These are phyloP conservation scores for Apiotrichum domesticum DNA, from an alignment of 1,284 basidiomycete genomes.

Conservation along the genomic window DNA sequence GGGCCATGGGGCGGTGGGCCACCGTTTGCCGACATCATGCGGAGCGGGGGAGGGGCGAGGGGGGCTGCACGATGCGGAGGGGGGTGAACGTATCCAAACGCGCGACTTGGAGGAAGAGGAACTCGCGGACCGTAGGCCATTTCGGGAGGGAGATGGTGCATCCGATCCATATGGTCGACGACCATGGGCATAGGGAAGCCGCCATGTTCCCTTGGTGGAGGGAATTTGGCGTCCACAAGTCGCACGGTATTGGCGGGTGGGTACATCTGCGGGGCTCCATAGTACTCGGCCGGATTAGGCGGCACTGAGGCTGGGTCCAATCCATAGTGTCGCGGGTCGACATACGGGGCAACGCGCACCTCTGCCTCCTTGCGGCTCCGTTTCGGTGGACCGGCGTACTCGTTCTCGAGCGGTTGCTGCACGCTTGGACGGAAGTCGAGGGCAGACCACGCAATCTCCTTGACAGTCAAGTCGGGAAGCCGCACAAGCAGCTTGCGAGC, in stretches of 20 bases:
- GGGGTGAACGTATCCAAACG: background rate
- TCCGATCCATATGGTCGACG: background rate
- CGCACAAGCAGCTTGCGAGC: conserved; percentile 61
- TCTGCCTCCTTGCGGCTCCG: conserved; percentile 11
- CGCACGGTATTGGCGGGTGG: background rate
- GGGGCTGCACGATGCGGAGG: background rate
- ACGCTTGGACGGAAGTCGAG: conserved; percentile 11
- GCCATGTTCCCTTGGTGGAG: background rate
- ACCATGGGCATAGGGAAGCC: background rate
- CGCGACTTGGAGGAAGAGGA: background rate
- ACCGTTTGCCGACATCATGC: background rate
- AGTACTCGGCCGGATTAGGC: background rate
- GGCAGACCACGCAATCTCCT: conserved; percentile 8
- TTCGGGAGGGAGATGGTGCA: background rate
- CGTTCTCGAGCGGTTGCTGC: conserved; percentile 15
- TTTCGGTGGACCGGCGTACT: conserved; percentile 16
- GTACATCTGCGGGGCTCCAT: background rate
- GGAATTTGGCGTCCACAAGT: background rate
- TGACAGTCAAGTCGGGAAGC: background rate
- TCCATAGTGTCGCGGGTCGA: too few species aligned
- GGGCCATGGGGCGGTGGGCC: too few species aligned
- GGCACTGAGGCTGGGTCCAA: background rate
- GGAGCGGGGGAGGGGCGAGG: background rate
- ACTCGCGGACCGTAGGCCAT: background rate
- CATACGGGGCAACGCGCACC: background rate